Evolutionary conservation across 345 rosid genomes (phyloP).

Genomic region (Noccaea bulbosa): DNA sequence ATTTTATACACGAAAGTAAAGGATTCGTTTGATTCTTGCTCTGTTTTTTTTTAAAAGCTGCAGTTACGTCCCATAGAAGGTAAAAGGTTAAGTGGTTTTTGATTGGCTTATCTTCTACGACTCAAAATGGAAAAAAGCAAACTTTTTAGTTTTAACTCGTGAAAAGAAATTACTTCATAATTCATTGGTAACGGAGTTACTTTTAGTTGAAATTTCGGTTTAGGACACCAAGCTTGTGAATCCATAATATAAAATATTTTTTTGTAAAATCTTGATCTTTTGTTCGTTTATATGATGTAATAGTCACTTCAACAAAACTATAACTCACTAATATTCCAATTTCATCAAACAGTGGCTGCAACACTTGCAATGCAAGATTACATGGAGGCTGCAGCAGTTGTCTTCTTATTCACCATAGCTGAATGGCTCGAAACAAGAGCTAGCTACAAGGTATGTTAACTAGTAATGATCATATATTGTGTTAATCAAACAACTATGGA

Average conservation of each 20-base stretch:
- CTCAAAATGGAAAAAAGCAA: background rate
- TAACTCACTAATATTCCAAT: background rate
- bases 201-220: background rate
- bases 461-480: background rate
- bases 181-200: background rate
- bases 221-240: conserved; percentile 1
- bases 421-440: conserved; percentile 96
- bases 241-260: background rate
- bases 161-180: too few relatives aligned
- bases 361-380: conserved; percentile 80
- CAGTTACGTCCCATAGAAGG: conserved; percentile 18
- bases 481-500: background rate
- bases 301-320: too few relatives aligned
- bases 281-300: background rate
- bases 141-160: conserved; percentile 15
- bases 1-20: background rate
- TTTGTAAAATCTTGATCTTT: background rate
- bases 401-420: conserved; percentile 79
- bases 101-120: conserved; percentile 28
- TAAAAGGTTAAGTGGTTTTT: conserved; percentile 7
- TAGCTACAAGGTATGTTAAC: conserved; percentile 71
- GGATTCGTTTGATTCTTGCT: background rate
- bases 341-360: conserved; percentile 62
- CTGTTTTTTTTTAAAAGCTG: background rate
- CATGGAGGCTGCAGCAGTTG: conserved; percentile 81